Evolutionary conservation across 2,329 filamentous ascomycete species (phyloP), one percentile per base, ranked within the genome.

Genomic region (Colletotrichum sidae): DNA sequence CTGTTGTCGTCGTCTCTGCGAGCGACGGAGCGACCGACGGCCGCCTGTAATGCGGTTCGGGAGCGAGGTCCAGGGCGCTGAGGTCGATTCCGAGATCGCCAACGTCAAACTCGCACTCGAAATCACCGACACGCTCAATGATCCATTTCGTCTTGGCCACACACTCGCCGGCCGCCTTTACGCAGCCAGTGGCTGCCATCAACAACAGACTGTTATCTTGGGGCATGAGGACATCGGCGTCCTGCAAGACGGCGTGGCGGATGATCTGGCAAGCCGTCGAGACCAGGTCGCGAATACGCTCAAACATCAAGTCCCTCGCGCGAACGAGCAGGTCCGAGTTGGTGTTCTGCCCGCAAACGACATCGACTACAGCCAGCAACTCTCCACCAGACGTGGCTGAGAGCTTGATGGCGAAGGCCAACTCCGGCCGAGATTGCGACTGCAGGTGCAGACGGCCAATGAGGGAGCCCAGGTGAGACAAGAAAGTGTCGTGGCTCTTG

Each of bases 401-500:
- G 75, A 95, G 90, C 74, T 92, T 90, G 52, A 96, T 95, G 13
- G 92, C 94, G 10, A 90, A 80, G 38, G 94, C 88, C 53, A 98
- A 84, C 75, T 97, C 94, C 1, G 91, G 88, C 8, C 93, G 91
- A 8, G 94, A 96, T 68, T 96, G 91, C n/a, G 94, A 96, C 75
- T 97, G 94, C 66, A 97, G 84, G 77, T 97, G 93, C 60, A 97
- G 85, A 42, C 88, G 85, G 13, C 96, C 96, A 75, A 98, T 95
- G 76, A 98, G 97, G 5, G 93, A 96, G 55, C 93, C 95, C 55
- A 99, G 87, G 73, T 94, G 92, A 7, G 94, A 96, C 57, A 99
- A 82, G 73, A 98, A 97, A 8, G 88, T 88, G 79, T 98, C 94
- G 79, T 97, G 94, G 55, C 90, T 92, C 54, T 86, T 83, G 72